These are phyloP conservation scores for Brassica nigra DNA, from an alignment of 345 rosid species.

Conservation along the genomic window DNA sequence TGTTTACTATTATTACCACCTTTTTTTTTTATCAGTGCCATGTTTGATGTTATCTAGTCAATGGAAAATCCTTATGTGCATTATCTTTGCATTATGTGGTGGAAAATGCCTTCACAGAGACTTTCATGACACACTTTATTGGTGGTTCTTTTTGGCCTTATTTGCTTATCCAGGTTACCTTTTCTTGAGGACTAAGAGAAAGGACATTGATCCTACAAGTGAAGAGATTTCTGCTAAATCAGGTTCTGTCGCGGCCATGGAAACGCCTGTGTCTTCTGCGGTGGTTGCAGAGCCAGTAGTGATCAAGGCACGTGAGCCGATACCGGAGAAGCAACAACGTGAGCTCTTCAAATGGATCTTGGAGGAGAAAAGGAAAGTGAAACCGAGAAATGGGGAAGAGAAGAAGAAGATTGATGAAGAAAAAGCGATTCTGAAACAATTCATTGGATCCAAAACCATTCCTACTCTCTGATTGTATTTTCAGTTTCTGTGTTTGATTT, in stretches of 20 bases:
- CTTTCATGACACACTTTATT: not conserved
- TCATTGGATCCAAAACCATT: constrained; percentile 67
- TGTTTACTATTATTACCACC: no score
- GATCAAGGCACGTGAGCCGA: constrained; percentile 53
- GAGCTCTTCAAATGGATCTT: constrained; percentile 86
- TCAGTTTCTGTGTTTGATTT: constrained; percentile 4
- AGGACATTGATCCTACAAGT: constrained; percentile 44
- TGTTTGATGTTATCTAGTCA: no score
- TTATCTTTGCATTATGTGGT: not conserved
- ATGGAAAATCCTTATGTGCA: no score
- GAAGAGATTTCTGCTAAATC: constrained; percentile 48
- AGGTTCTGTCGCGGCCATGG: constrained; percentile 38
- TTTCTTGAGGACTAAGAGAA: constrained; percentile 54
- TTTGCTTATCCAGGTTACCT: constrained; percentile 46
- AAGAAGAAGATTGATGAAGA: constrained; percentile 76
- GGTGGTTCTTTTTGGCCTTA: constrained; percentile 19
- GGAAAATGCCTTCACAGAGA: not conserved
- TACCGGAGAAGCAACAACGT: constrained; percentile 69
- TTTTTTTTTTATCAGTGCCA: no score
- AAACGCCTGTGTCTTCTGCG: constrained; percentile 37
- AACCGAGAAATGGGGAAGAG: constrained; percentile 69
- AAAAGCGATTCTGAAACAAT: constrained; percentile 80
- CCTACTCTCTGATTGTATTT: constrained; percentile 49
- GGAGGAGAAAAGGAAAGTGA: constrained; percentile 89
- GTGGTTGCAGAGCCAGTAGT: constrained; percentile 41